Evolutionary conservation across 2,329 filamentous ascomycete genomes (phyloP).

Genomic region (Sporothrix inflata): DNA sequence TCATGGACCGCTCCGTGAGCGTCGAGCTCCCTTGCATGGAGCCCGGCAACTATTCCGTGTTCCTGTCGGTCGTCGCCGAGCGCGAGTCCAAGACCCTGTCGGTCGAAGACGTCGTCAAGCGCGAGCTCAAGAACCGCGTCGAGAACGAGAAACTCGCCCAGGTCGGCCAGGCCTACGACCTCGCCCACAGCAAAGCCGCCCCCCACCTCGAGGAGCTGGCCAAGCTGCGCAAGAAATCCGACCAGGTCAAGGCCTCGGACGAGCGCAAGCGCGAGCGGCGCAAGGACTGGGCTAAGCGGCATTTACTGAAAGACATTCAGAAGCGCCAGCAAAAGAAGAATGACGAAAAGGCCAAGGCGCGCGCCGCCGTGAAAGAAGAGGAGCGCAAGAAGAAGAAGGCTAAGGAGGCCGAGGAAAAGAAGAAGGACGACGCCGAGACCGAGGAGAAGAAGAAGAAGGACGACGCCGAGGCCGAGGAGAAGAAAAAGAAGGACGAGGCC

Average conservation of each 20-base stretch:
- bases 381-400: slow-evolving; percentile 35
- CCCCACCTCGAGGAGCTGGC: slow-evolving; percentile 48
- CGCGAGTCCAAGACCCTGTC: slow-evolving; percentile 53
- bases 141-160: slow-evolving; percentile 79
- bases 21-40: slow-evolving; percentile 72
- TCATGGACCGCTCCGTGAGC: slow-evolving; percentile 74
- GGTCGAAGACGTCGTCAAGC: slow-evolving; percentile 69
- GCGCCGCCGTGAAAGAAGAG: slow-evolving; percentile 39
- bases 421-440: slow-evolving; percentile 35
- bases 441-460: slow-evolving; percentile 35
- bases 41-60: slow-evolving; percentile 73
- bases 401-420: slow-evolving; percentile 34
- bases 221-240: slow-evolving; percentile 51
- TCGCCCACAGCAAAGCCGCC: slow-evolving; percentile 65
- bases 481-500: slow-evolving; percentile 25
- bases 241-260: slow-evolving; percentile 53
- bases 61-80: slow-evolving; percentile 73
- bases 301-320: slow-evolving; percentile 44
- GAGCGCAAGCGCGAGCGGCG: slow-evolving; percentile 50
- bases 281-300: slow-evolving; percentile 45
- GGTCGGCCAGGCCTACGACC: slow-evolving; percentile 71
- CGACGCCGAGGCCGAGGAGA: slow-evolving; percentile 29
- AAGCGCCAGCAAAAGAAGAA: slow-evolving; percentile 48
- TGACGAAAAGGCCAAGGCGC: slow-evolving; percentile 47
- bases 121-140: slow-evolving; percentile 61